Conservation (phyloP, 345 rosid genomes). For the Cardamine occulta region DNA sequence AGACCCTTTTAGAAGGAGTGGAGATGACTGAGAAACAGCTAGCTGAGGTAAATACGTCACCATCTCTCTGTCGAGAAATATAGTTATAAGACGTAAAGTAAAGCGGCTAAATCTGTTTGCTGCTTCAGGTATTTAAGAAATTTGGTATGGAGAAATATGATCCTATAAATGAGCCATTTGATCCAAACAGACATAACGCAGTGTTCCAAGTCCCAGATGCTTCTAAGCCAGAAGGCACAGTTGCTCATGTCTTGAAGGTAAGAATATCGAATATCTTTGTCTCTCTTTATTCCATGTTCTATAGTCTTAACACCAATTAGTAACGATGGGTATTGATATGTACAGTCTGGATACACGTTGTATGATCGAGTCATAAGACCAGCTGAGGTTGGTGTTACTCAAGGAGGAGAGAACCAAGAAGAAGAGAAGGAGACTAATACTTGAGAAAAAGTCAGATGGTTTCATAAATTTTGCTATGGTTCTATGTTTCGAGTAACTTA, state of each 20-base stretch:
- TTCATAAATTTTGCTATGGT: conserved; percentile 32
- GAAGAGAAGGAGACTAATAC: conserved; percentile 45
- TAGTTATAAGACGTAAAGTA: neutral
- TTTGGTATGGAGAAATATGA: conserved; percentile 74
- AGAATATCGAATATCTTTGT: neutral
- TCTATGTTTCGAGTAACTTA: conserved; percentile 20
- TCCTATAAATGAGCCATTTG: conserved; percentile 83
- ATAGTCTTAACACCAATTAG: neutral
- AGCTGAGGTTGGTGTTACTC: conserved; percentile 92
- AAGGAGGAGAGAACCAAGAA: conserved; percentile 42
- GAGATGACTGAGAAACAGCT: conserved; percentile 98
- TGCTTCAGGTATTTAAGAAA: conserved; percentile 70
- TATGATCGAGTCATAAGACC: conserved; percentile 85
- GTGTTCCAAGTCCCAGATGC: conserved; percentile 76
- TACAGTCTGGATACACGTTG: conserved; percentile 81
- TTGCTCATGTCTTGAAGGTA: conserved; percentile 90
- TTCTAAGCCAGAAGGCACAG: conserved; percentile 83
- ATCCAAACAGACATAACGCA: conserved; percentile 89
- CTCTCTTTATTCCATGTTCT: conserved; percentile 5
- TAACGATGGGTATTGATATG: neutral
- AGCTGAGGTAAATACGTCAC: conserved; percentile 55
- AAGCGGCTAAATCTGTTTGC: neutral
- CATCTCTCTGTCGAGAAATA: neutral
- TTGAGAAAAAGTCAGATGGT: conserved; percentile 28
- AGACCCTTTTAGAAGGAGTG: conserved; percentile 89